A percentile compares a stretch with the other conserved stretches of the same genome.
Evolutionary conservation across 2,329 filamentous ascomycete species (phyloP).

Genomic region (Aspergillus jensenii): DNA sequence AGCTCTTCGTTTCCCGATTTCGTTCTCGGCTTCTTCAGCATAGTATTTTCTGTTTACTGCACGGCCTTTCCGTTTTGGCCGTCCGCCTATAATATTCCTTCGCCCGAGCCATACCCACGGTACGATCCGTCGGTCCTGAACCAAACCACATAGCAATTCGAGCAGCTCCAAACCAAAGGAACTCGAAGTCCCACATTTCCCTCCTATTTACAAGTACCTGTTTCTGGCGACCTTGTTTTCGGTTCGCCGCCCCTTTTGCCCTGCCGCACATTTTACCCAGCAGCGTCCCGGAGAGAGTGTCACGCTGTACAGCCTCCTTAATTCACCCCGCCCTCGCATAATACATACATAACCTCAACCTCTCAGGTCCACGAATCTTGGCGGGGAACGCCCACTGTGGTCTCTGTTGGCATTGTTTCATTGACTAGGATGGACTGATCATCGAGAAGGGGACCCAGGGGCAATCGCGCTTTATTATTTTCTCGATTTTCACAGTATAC

Average conservation of each 20-base stretch:
- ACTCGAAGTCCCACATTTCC: slow-evolving; percentile 19
- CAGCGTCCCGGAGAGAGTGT: slow-evolving; percentile 1
- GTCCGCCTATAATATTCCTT: slow-evolving; percentile 8
- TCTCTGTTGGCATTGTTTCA: slow-evolving; percentile 11
- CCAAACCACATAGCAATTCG: slow-evolving; percentile 15
- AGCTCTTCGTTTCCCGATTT: neutral
- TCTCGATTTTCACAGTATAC: slow-evolving; percentile 4
- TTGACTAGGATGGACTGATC: slow-evolving; percentile 33
- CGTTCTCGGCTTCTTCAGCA: slow-evolving; percentile 5
- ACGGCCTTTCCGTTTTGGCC: neutral
- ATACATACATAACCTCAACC: slow-evolving; percentile 6
- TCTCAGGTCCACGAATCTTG: slow-evolving; percentile 7
- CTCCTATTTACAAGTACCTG: slow-evolving; percentile 37
- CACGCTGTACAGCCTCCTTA: slow-evolving; percentile 6
- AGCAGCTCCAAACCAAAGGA: slow-evolving; percentile 4
- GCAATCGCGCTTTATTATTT: slow-evolving; percentile 15
- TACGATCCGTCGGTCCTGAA: slow-evolving; percentile 18
- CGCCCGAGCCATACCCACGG: slow-evolving; percentile 20
- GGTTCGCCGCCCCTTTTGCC: slow-evolving; percentile 18
- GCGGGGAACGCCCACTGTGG: slow-evolving; percentile 6
- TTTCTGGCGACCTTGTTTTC: slow-evolving; percentile 25
- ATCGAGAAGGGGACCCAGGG: slow-evolving; percentile 15
- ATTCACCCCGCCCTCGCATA: slow-evolving; percentile 13
- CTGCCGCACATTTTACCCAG: slow-evolving; percentile 4
- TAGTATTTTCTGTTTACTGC: neutral